These are phyloP conservation scores for Geotrichum cucujoidarum DNA, from an alignment of 1,139 yeast genomes.

Conservation along the genomic window DNA sequence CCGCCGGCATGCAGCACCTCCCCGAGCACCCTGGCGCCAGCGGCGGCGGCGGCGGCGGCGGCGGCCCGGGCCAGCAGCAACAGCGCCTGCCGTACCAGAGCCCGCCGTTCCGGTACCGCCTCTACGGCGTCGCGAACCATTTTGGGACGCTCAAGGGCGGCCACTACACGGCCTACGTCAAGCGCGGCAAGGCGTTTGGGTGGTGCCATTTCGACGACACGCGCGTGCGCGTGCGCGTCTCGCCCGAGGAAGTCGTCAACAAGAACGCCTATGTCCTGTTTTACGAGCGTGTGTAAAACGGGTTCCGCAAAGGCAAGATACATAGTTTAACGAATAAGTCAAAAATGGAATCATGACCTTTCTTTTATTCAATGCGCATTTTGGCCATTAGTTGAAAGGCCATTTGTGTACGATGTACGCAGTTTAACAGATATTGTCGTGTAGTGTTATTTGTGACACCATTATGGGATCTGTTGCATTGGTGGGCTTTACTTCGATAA, in stretches of 20 bases:
- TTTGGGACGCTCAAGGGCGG: constrained; percentile 80
- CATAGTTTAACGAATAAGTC: too few species aligned
- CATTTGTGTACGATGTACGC: too few species aligned
- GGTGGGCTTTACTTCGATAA: too few species aligned
- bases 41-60: too few species aligned
- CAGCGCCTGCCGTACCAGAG: constrained; percentile 25
- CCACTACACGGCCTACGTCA: constrained; percentile 83
- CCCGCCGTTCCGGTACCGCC: constrained; percentile 73
- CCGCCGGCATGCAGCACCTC: constrained; percentile 26
- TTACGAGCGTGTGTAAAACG: constrained; percentile 36
- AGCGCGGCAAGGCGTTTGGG: constrained; percentile 52
- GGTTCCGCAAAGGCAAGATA: background rate
- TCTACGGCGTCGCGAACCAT: constrained; percentile 88
- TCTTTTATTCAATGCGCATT: too few species aligned
- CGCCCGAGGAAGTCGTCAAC: constrained; percentile 45
- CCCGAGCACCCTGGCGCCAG: too few species aligned
- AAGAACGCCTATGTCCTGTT: constrained; percentile 74
- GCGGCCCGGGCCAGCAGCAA: too few species aligned
- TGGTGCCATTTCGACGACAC: constrained; percentile 84
- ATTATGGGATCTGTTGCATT: too few species aligned
- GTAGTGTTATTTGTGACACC: too few species aligned
- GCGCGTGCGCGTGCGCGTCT: constrained; percentile 44
- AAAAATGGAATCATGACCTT: constrained; percentile 1
- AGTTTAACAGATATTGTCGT: too few species aligned
- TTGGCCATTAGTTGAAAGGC: too few species aligned